phyloP scores from a whole-genome alignment of 495 filamentous ascomycete species.

The Bacidia rubella region DNA sequence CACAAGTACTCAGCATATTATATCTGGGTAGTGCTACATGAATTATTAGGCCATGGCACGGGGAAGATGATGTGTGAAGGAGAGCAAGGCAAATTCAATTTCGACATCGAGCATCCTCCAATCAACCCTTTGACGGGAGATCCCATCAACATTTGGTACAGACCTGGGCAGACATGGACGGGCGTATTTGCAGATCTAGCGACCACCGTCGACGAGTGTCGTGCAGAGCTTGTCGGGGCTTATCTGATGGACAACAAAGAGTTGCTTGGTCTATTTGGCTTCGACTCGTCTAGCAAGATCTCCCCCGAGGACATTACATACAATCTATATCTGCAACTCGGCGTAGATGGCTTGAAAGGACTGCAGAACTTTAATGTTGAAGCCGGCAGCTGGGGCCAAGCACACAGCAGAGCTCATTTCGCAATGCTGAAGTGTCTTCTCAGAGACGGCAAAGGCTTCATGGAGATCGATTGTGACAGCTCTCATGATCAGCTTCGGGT shows the following conservation, averaged over 20 bases:
- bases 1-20: too few species aligned
- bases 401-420: too few species aligned
- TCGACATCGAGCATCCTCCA: slow-evolving; percentile 29
- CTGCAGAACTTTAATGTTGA: slow-evolving; percentile 31
- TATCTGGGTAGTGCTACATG: too few species aligned
- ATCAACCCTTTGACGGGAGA: slow-evolving; percentile 29
- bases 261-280: slow-evolving; percentile 31
- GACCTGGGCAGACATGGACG: slow-evolving; percentile 35
- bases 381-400: too few species aligned
- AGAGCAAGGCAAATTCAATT: slow-evolving; percentile 35
- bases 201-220: slow-evolving; percentile 36
- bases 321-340: slow-evolving; percentile 32
- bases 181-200: slow-evolving; percentile 31
- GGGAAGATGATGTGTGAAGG: too few species aligned
- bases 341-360: slow-evolving; percentile 30
- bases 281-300: slow-evolving; percentile 23
- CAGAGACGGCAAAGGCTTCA: too few species aligned
- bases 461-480: too few species aligned
- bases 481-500: too few species aligned
- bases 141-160: slow-evolving; percentile 33
- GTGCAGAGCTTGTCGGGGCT: slow-evolving; percentile 30
- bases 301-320: slow-evolving; percentile 24
- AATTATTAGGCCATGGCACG: too few species aligned
- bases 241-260: slow-evolving; percentile 31
- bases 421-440: too few species aligned